phyloP scores from a whole-genome alignment of 2,329 filamentous ascomycete genomes.

The Hypoxylon sp. region DNA sequence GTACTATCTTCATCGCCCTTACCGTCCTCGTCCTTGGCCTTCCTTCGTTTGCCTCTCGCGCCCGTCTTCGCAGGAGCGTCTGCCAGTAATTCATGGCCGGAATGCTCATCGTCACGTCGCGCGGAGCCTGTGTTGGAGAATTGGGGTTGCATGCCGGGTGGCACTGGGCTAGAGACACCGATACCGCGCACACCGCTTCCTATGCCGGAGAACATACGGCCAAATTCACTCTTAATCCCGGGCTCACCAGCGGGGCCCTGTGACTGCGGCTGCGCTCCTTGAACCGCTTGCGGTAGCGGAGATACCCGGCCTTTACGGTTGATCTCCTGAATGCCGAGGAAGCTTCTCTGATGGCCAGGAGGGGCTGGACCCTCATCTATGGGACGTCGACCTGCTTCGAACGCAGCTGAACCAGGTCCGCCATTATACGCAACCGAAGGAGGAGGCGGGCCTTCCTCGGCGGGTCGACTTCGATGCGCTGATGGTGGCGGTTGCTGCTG shows the following conservation, averaged over 20 bases:
- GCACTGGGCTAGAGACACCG: conserved; percentile 66
- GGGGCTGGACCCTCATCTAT: conserved; percentile 70
- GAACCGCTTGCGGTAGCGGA: conserved; percentile 91
- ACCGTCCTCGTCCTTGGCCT: conserved; percentile 81
- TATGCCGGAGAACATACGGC: conserved; percentile 95
- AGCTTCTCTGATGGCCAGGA: conserved; percentile 71
- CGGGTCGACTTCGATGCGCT: conserved; percentile 58
- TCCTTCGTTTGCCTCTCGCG: conserved; percentile 72
- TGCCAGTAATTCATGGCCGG: conserved; percentile 61
- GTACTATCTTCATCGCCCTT: conserved; percentile 76
- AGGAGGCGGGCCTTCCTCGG: conserved; percentile 66
- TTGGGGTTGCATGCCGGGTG: conserved; percentile 60
- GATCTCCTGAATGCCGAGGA: conserved; percentile 84
- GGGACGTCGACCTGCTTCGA: conserved; percentile 61
- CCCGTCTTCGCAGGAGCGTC: conserved; percentile 61
- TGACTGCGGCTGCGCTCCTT: conserved; percentile 87
- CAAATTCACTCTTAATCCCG: conserved; percentile 94
- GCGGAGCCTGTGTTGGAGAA: conserved; percentile 63
- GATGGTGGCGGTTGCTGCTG: conserved; percentile 49
- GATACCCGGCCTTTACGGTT: conserved; percentile 88
- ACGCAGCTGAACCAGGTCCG: conserved; percentile 59
- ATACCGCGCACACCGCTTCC: conserved; percentile 70
- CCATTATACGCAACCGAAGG: conserved; percentile 66
- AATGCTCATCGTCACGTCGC: conserved; percentile 68
- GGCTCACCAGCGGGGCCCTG: conserved; percentile 85